phyloP scores from a whole-genome alignment of 1,284 basidiomycete species.

The Trametes versicolor region DNA sequence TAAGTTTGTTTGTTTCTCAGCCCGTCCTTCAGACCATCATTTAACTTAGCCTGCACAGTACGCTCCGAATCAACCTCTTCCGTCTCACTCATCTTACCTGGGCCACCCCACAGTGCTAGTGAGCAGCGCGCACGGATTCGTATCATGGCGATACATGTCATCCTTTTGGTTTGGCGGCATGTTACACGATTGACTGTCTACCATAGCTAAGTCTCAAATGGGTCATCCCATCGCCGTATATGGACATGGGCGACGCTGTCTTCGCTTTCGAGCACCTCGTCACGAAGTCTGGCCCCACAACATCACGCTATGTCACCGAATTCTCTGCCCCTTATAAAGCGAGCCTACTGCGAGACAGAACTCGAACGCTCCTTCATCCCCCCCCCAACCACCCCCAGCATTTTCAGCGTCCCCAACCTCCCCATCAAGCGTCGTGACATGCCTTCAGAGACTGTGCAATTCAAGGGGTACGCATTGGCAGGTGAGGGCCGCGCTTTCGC shows the following conservation, averaged over 20 bases:
- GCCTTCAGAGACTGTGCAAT: slow-evolving; percentile 24
- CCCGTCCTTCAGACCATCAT: no score
- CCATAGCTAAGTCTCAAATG: background rate
- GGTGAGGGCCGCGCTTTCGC: background rate
- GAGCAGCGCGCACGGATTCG: no score
- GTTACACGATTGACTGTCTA: no score
- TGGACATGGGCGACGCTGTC: background rate
- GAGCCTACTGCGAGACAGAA: background rate
- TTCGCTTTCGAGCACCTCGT: background rate
- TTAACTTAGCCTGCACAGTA: no score
- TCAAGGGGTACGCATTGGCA: slow-evolving; percentile 38
- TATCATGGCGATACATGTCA: no score
- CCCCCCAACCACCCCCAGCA: background rate
- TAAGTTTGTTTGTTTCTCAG: no score
- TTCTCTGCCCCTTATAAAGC: background rate
- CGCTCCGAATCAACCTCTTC: no score
- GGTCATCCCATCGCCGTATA: background rate
- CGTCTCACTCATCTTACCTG: no score
- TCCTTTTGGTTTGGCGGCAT: no score
- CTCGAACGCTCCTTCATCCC: background rate
- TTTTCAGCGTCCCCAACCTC: background rate
- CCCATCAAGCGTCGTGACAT: background rate
- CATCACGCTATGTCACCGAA: background rate
- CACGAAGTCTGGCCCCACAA: background rate
- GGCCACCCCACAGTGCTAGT: no score